phyloP scores from a whole-genome alignment of 2,329 filamentous ascomycete genomes.

The Fusarium multiceps region DNA sequence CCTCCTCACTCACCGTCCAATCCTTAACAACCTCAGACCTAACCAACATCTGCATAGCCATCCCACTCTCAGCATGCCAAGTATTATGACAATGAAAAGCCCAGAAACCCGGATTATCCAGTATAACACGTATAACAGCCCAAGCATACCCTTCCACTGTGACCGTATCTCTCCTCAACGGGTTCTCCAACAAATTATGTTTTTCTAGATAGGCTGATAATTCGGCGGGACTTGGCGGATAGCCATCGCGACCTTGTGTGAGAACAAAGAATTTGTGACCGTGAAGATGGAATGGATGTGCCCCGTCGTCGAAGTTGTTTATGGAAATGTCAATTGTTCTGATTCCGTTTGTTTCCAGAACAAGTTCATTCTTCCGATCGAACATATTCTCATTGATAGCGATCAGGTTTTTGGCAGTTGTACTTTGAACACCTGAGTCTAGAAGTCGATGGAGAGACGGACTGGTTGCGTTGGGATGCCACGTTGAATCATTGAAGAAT shows the following conservation, averaged over 20 bases:
- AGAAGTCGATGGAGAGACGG: constrained; percentile 53
- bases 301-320: constrained; percentile 66
- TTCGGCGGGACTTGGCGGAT: constrained; percentile 48
- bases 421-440: constrained; percentile 35
- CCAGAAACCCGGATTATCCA: constrained; percentile 70
- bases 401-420: background rate
- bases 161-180: constrained; percentile 56
- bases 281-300: constrained; percentile 65
- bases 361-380: constrained; percentile 51
- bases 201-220: constrained; percentile 43
- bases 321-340: constrained; percentile 68
- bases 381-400: constrained; percentile 49
- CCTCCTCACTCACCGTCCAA: constrained; percentile 43
- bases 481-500: constrained; percentile 65
- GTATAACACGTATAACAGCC: constrained; percentile 64
- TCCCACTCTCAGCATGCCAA: constrained; percentile 69
- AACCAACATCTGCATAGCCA: constrained; percentile 68
- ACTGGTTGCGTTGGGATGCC: constrained; percentile 53
- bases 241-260: constrained; percentile 48
- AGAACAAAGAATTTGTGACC: constrained; percentile 67
- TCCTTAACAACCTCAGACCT: constrained; percentile 44
- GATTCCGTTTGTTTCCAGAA: constrained; percentile 63
- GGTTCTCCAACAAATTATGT: constrained; percentile 46
- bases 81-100: constrained; percentile 68
- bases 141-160: constrained; percentile 66